Evolutionary conservation across 345 rosid genomes (phyloP).

Genomic region (Noccaea bulbosa): DNA sequence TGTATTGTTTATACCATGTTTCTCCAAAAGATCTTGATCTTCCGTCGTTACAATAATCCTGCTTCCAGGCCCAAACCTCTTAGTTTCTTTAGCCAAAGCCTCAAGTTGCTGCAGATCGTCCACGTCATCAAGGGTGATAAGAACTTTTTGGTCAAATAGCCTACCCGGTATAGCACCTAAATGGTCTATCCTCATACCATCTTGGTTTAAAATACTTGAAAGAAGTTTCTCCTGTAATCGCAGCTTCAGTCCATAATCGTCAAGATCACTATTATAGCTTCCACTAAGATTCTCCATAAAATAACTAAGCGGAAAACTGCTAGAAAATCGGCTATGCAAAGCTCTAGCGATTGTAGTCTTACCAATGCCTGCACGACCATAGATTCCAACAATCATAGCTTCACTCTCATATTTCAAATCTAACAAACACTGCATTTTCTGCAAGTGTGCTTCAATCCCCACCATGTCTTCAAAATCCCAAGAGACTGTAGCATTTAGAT

Average conservation of each 20-base stretch:
- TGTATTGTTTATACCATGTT: neutral
- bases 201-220: neutral
- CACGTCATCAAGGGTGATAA: slow-evolving; percentile 9
- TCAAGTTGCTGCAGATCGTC: neutral
- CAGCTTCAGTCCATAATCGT: neutral
- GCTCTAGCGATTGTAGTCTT: slow-evolving; percentile 29
- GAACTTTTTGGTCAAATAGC: neutral
- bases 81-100: slow-evolving; percentile 7
- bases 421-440: neutral
- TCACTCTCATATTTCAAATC: neutral
- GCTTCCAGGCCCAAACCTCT: slow-evolving; percentile 3
- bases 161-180: neutral
- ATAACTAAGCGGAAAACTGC: neutral
- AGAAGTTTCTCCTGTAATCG: slow-evolving; percentile 26
- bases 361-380: slow-evolving; percentile 31
- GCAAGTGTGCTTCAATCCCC: slow-evolving; percentile 17
- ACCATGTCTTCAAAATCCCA: slow-evolving; percentile 26
- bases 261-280: neutral
- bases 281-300: slow-evolving; percentile 7
- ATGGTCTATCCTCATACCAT: neutral
- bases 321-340: neutral
- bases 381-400: slow-evolving; percentile 11
- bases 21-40: neutral
- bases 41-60: neutral
- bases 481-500: neutral